Evolutionary conservation across 208 protist species (phyloP).

Genomic region (Trypanosoma theileri): DNA sequence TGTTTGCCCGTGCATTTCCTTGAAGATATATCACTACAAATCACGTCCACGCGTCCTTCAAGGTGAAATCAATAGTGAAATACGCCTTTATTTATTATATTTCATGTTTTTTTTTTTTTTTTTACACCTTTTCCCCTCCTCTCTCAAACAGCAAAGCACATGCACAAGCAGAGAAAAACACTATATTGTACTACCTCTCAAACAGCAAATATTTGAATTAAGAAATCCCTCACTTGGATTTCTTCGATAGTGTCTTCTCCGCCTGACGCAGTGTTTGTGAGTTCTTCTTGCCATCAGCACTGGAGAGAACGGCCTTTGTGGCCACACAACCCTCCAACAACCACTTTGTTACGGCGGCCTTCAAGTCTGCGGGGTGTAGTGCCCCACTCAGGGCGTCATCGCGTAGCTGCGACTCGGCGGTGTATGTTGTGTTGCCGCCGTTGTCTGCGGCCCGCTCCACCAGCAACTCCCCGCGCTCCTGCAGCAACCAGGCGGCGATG

Average conservation of each 20-base stretch:
- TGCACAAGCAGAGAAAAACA: no score
- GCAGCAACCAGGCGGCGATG: constrained; percentile 69
- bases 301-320: constrained; percentile 43
- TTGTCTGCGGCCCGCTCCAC: constrained; percentile 66
- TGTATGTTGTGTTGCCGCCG: constrained; percentile 65
- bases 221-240: constrained; percentile 19
- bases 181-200: background rate
- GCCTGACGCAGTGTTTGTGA: constrained; percentile 55
- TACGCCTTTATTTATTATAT: no score
- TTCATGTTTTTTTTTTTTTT: no score
- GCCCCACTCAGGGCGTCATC: constrained; percentile 64
- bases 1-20: no score
- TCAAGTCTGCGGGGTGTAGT: constrained; percentile 93
- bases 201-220: background rate
- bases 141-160: no score
- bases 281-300: constrained; percentile 68
- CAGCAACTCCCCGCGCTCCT: constrained; percentile 24
- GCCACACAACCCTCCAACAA: constrained; percentile 42
- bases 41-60: no score
- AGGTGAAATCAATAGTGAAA: no score
- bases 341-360: constrained; percentile 77
- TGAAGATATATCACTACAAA: no score
- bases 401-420: constrained; percentile 31
- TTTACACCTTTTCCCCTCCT: no score
- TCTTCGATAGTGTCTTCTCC: constrained; percentile 84